Base-by-base conservation (phyloP, 1,139 yeast genomes). In the Protomyces pachydermus region DNA sequence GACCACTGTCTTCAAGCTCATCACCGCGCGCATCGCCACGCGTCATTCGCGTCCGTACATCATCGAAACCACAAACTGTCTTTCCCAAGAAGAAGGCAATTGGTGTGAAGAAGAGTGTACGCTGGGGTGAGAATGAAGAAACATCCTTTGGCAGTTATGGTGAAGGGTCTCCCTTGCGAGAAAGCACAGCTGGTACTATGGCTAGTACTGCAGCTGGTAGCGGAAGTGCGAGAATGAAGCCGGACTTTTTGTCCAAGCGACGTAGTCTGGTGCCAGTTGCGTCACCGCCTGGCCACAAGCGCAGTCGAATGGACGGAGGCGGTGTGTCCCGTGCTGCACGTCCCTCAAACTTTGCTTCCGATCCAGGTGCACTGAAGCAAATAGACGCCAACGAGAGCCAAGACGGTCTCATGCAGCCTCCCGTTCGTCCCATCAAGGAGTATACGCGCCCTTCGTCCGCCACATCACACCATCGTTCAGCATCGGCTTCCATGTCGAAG, bases 11-110 rank as follows among this genome's bases (percentile, higher is more conserved):
- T 9, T 38, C 56, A 8, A 39, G 56, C 8, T 58, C 62, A 3
- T 58, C 62, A 12, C 62, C 62, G 34, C 38, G 62, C 20, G 45
- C 62, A 2, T 58, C 62, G 28, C 62, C 62, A 10, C 45, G 62
- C 10, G 34, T 50, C 28, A 38, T 58, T 4, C 45, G 56, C 3
- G 48, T 45, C 3, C 53, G 46, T 12, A 56, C 37, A 3, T 25
- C 52, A 10, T 28, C 32, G 8, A 58, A 58, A 34, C 42, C 56
- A 8, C 62, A 58, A n/a, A 34, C 62, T 2, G 54, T 58, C 42
- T 58, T 58, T 25, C 52, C 56, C 18, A 58, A 58, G 52, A 58
- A 58, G 56, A 58, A 52, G 35, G 20, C 45, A 5, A 14, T 25
- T 16, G 48, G 23, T 16, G 48, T 42, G 16, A 58, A 58, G 52